phyloP scores from a whole-genome alignment of 441 rosid species.

The Erodium trifolium region DNA sequence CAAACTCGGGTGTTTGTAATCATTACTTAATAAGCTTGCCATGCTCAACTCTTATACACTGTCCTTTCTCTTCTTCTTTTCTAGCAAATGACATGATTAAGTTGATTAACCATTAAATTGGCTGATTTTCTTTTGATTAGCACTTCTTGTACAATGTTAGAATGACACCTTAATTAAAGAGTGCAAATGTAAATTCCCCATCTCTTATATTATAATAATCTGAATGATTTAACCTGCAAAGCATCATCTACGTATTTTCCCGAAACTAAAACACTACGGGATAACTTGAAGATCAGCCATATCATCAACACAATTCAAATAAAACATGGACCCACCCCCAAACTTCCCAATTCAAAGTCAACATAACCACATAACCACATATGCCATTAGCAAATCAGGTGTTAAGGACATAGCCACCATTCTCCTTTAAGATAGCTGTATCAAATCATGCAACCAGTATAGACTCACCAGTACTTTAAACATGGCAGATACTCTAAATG shows the following conservation, averaged over 20 bases:
- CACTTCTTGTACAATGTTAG: background rate
- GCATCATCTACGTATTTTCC: too few species aligned
- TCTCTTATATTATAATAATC: too few species aligned
- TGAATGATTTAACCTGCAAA: background rate
- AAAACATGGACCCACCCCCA: constrained; percentile 3
- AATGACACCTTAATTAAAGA: background rate
- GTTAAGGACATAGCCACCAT: background rate
- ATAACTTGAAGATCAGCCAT: background rate
- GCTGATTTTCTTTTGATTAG: too few species aligned
- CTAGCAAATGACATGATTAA: too few species aligned
- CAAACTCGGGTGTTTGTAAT: background rate
- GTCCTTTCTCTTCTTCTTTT: too few species aligned
- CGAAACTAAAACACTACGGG: too few species aligned
- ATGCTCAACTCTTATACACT: too few species aligned
- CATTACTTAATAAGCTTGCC: too few species aligned
- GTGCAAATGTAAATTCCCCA: background rate
- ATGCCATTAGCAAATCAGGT: too few species aligned
- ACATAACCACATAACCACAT: too few species aligned
- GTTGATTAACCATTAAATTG: too few species aligned
- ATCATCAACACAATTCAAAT: constrained; percentile 1
- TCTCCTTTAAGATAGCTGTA: constrained; percentile 2
- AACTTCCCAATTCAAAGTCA: background rate
- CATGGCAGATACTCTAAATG: constrained; percentile 87
- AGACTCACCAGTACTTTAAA: constrained; percentile 70
- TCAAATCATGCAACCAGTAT: constrained; percentile 1